Evolutionary conservation across 1,139 yeast genomes (phyloP), one percentile per base, ranked within the genome.

Genomic region (Diutina catenulata): DNA sequence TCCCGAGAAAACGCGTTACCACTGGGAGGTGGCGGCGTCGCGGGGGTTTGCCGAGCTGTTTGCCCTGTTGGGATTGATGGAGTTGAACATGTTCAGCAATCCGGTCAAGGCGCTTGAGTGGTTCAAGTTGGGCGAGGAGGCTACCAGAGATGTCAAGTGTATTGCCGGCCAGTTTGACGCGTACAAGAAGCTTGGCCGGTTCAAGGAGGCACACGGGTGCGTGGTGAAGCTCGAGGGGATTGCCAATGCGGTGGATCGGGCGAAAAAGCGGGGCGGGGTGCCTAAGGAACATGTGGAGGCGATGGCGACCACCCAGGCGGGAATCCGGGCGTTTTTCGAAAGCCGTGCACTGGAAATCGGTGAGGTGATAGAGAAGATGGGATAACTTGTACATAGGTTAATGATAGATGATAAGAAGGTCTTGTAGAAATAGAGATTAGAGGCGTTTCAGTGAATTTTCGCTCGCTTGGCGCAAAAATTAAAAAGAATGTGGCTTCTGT

Each of bases 91-190:
- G 41, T 81, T 78, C 51, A 59, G 64, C n/a, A 63, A 76, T 47
- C 49, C 53, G 15, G 41, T 44, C 4, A 74, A 74, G 46, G 84
- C 94, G 0, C 59, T 67, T 29, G 86, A 84, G 50, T 88, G 96
- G 96, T 86, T 87, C 58, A 73, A 72, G 47, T 58, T 87, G 36
- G 97, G 95, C 0, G 66, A 74, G 28, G 91, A 82, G 43, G 61
- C 82, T 3, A 53, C 49, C 39, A 66, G 65, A 24, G 79, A 74
- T 46, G 63, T 74, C 33, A 68, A 75, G 29, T 83, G 93, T 48
- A 61, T 76, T 47, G 65, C 86, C 38, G 96, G 96, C 0, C 65
- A 75, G 41, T 81, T 86, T 51, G 95, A 87, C 51, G 61, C 68
- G 37, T 59, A 57, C 39, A 48, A 63, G 13, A 48, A 49, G 14